phyloP scores from a whole-genome alignment of 345 rosid genomes.

The Acer yangbiense region DNA sequence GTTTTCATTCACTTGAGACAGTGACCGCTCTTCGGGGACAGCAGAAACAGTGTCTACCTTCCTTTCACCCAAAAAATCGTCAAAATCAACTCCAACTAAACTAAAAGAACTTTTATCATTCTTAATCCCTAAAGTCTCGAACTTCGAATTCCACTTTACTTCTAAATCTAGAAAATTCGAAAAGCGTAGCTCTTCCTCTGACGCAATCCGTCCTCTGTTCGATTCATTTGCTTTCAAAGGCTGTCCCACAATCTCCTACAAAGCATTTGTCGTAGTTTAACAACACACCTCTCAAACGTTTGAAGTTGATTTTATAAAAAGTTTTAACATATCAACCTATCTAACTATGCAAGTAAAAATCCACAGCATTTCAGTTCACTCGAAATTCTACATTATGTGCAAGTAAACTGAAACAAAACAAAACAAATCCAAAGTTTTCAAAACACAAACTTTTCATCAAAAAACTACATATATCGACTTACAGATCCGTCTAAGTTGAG shows the following conservation, averaged over 20 bases:
- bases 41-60: conserved; percentile 28
- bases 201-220: conserved; percentile 39
- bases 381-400: not conserved
- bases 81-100: conserved; percentile 55
- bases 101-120: conserved; percentile 33
- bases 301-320: not conserved
- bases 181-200: conserved; percentile 40
- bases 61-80: conserved; percentile 44
- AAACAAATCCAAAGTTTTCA: not conserved
- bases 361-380: not conserved
- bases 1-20: conserved; percentile 17
- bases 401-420: not conserved
- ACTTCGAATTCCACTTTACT: conserved; percentile 52
- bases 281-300: not conserved
- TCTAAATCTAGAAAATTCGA: conserved; percentile 74
- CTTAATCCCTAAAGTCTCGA: conserved; percentile 32
- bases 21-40: conserved; percentile 30
- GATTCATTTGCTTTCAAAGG: conserved; percentile 38
- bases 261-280: conserved; percentile 6
- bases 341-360: not conserved
- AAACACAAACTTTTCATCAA: not conserved
- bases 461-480: conserved; percentile 24
- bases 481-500: conserved; percentile 83
- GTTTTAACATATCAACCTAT: not conserved
- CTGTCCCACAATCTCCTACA: conserved; percentile 73